phyloP scores from a whole-genome alignment of 2,329 filamentous ascomycete genomes.

The Tricladium varicosporioides region DNA sequence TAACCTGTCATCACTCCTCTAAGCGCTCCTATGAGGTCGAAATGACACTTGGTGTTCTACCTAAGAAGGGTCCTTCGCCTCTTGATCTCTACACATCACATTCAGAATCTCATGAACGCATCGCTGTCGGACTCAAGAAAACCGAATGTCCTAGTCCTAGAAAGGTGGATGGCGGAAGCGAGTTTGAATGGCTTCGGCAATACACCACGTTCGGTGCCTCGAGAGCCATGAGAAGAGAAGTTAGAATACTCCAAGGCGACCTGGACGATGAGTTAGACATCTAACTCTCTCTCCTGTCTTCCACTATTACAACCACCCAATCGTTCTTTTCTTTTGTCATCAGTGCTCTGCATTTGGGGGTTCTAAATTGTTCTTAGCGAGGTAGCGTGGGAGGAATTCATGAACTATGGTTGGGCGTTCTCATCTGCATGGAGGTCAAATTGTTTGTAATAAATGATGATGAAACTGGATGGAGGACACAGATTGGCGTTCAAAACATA shows the following conservation, averaged over 20 bases:
- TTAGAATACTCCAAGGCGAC: constrained; percentile 2
- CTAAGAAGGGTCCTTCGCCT: constrained; percentile 11
- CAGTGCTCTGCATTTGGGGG: no score
- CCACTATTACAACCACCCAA: no score
- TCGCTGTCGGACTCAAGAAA: constrained; percentile 15
- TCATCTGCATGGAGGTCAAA: no score
- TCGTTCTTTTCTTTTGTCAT: no score
- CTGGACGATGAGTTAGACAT: background rate
- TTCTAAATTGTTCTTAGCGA: no score
- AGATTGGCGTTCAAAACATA: no score
- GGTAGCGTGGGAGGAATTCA: no score
- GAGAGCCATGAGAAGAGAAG: background rate
- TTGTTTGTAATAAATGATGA: no score
- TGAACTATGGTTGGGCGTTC: no score
- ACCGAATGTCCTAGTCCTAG: background rate
- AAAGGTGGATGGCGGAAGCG: background rate
- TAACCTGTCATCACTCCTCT: constrained; percentile 11
- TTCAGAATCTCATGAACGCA: constrained; percentile 14
- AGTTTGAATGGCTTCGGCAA: constrained; percentile 9
- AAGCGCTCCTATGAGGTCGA: constrained; percentile 12
- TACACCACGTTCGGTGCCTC: background rate
- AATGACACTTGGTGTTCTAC: constrained; percentile 5
- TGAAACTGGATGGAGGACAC: no score
- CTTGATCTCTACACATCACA: constrained; percentile 17
- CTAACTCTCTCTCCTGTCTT: background rate